phyloP scores from a whole-genome alignment of 1,139 yeast species.

The Petasospora fabianii region DNA sequence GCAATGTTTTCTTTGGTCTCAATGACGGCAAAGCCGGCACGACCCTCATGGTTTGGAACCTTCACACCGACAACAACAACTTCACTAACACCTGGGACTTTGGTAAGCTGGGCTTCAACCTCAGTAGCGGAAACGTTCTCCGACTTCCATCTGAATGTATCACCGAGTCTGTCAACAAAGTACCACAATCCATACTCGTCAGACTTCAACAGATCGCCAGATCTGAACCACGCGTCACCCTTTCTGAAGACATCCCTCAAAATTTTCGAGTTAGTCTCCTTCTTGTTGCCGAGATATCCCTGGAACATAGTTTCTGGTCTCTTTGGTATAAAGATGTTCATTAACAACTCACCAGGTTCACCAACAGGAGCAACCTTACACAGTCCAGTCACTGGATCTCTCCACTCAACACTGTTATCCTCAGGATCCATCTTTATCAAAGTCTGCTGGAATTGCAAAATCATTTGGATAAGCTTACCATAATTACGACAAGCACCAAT shows the following conservation, averaged over 20 bases:
- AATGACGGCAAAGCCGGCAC: constrained; percentile 88
- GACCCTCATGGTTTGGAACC: constrained; percentile 87
- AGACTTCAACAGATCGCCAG: constrained; percentile 76
- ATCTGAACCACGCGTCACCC: constrained; percentile 91
- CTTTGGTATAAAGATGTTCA: constrained; percentile 64
- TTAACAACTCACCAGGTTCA: constrained; percentile 86
- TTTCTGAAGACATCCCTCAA: constrained; percentile 66
- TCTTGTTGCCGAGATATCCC: constrained; percentile 81
- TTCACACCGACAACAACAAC: constrained; percentile 87
- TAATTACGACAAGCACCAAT: constrained; percentile 88
- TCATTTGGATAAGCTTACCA: constrained; percentile 58
- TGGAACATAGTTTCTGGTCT: constrained; percentile 74
- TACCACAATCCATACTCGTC: constrained; percentile 71
- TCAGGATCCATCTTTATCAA: constrained; percentile 78
- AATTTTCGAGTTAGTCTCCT: constrained; percentile 76
- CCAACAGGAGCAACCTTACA: constrained; percentile 45
- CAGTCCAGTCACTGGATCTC: constrained; percentile 70
- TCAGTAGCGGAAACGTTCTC: constrained; percentile 94
- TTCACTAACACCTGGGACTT: constrained; percentile 44
- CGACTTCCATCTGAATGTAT: constrained; percentile 95
- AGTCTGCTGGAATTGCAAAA: constrained; percentile 55
- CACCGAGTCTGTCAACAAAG: constrained; percentile 92
- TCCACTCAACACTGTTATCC: constrained; percentile 66
- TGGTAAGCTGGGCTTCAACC: constrained; percentile 68
- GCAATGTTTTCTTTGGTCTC: constrained; percentile 44